Evolutionary conservation across 1,284 basidiomycete genomes (phyloP).

Genomic region (Moesziomyces sp.): DNA sequence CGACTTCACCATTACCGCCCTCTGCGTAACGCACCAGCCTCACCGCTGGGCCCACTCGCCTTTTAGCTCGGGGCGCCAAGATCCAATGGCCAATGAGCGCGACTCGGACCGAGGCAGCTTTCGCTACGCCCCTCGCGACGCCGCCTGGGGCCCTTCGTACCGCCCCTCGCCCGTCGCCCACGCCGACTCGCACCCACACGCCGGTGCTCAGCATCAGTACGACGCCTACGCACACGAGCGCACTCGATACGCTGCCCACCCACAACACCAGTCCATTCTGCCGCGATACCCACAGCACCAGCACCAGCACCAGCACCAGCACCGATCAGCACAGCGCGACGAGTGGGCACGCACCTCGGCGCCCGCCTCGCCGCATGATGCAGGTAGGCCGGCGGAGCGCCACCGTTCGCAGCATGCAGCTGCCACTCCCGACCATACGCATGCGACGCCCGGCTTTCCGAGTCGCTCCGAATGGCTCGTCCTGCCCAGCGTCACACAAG

Average conservation of each 20-base stretch:
- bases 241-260: background rate
- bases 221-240: slow-evolving; percentile 4
- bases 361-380: slow-evolving; percentile 9
- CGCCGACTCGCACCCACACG: background rate
- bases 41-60: slow-evolving; percentile 37
- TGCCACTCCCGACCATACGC: background rate
- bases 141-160: background rate
- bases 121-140: slow-evolving; percentile 18
- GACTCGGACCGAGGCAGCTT: slow-evolving; percentile 26
- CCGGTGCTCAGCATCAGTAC: slow-evolving; percentile 7
- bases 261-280: slow-evolving; percentile 1
- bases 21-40: slow-evolving; percentile 32
- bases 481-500: slow-evolving; percentile 33
- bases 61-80: slow-evolving; percentile 22
- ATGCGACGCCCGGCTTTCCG: background rate
- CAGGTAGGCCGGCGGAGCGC: background rate
- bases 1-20: slow-evolving; percentile 36
- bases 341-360: slow-evolving; percentile 15
- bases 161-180: background rate
- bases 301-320: background rate
- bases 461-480: slow-evolving; percentile 36
- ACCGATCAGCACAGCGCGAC: slow-evolving; percentile 2
- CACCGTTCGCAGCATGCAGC: slow-evolving; percentile 8
- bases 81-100: slow-evolving; percentile 44
- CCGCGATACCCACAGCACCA: background rate